Conservation (phyloP, 2,329 filamentous ascomycete genomes). For the Botryosphaeria dothidea region DNA sequence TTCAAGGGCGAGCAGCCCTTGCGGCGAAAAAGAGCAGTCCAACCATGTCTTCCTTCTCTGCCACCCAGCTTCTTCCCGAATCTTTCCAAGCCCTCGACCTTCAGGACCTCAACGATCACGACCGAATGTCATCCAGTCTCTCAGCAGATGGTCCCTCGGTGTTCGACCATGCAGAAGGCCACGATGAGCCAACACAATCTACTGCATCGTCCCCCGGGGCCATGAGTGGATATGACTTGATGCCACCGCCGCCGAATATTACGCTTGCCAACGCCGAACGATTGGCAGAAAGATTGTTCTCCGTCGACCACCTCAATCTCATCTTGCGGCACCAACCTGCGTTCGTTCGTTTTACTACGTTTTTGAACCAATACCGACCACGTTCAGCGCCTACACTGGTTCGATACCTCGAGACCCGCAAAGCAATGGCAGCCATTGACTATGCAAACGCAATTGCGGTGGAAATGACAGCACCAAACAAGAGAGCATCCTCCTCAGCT, state of each 20-base stretch:
- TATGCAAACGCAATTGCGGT: slow-evolving; percentile 68
- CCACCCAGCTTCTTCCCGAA: background rate
- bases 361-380: slow-evolving; percentile 60
- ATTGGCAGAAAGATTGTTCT: slow-evolving; percentile 64
- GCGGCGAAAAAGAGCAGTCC: slow-evolving; percentile 1
- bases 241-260: slow-evolving; percentile 27
- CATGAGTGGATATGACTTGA: slow-evolving; percentile 25
- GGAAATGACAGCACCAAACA: slow-evolving; percentile 44
- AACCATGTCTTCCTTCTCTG: slow-evolving; percentile 11
- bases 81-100: background rate
- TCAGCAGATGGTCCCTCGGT: slow-evolving; percentile 16
- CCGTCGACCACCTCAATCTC: slow-evolving; percentile 60
- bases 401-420: slow-evolving; percentile 69
- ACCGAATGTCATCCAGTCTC: slow-evolving; percentile 8
- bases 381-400: slow-evolving; percentile 63
- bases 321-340: slow-evolving; percentile 64
- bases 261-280: slow-evolving; percentile 46
- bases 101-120: background rate
- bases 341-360: slow-evolving; percentile 64
- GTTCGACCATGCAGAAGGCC: background rate
- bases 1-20: background rate
- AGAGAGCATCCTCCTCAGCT: slow-evolving; percentile 40
- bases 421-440: slow-evolving; percentile 66
- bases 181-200: background rate
- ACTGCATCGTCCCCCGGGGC: slow-evolving; percentile 9